Evolutionary conservation across 148 eudicot genomes (phyloP), one percentile per base, ranked within the genome.

Genomic region (Amaranthus palmeri): DNA sequence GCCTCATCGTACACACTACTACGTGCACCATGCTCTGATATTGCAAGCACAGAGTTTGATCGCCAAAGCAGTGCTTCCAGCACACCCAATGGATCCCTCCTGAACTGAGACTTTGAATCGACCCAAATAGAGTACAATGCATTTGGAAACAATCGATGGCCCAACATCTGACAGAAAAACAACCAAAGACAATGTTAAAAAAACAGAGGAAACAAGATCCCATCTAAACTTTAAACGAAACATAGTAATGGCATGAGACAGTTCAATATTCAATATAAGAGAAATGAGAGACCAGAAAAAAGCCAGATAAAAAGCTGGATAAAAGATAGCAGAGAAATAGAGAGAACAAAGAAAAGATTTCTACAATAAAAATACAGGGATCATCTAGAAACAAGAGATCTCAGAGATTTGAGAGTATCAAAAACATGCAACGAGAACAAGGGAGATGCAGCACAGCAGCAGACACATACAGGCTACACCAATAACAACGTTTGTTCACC

Each of bases 1-100:
- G 99, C 97, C 79, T 95, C 99, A 80, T 91, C 99, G 73, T 91
- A 95, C 62, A 95, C 93, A 69, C 89, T 95, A 83, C 99, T 87
- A 45, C 99, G 89, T 68, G 99, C 97, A 49, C 99, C 97, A 76
- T 91, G 99, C 82, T 91, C 90, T 42, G 99, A 92, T 76, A 95
- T 95, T 71, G 93, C 99, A 75, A 95, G 79, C 47, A 82, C 90
- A 70, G 90, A 83, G 54, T 88, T 81, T 48, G 92, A 72, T 67
- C 88, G 93, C 99, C 92, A 92, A 64, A 95, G 90, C 57, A 95
- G 88, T 67, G 96, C 90, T 78, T 95, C 96, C 80, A 95, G 68
- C 67, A 95, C 93, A 40, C 97, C 99, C 75, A 95, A 80, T 52
- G 97, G 97, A 69, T 92, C 99, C 78, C 99, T 88, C 82, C 96